A percentile compares a stretch with the other conserved stretches of the same genome.
Conservation (phyloP, 2,329 filamentous ascomycete species). For the Fusarium sp. region DNA sequence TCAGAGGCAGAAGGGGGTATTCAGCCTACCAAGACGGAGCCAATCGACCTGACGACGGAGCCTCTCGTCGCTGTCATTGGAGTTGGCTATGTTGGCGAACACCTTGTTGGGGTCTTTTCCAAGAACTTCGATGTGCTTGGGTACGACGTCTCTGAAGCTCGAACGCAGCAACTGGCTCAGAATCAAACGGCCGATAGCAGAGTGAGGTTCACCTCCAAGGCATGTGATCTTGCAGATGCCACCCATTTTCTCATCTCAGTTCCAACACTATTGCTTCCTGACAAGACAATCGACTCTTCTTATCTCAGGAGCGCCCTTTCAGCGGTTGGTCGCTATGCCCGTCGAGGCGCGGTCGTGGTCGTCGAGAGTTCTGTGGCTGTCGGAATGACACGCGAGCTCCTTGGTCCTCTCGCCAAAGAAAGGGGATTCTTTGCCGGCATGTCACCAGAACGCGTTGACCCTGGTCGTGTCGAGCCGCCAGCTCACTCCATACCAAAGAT, state of each 20-base stretch:
- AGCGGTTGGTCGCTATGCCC: conserved; percentile 55
- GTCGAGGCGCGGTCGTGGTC: conserved; percentile 60
- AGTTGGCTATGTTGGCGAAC: conserved; percentile 65
- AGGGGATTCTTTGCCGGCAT: conserved; percentile 61
- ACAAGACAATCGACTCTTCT: conserved; percentile 62
- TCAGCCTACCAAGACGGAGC: not conserved
- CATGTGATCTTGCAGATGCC: conserved; percentile 54
- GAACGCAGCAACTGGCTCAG: conserved; percentile 50
- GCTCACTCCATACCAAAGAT: conserved; percentile 63
- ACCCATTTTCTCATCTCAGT: conserved; percentile 67
- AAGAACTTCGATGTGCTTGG: conserved; percentile 56
- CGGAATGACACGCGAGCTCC: conserved; percentile 64
- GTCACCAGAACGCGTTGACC: conserved; percentile 66
- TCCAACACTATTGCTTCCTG: conserved; percentile 61
- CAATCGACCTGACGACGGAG: conserved; percentile 29
- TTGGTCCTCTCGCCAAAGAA: conserved; percentile 58
- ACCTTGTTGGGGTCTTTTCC: conserved; percentile 60
- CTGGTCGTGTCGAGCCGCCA: conserved; percentile 57
- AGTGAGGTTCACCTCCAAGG: conserved; percentile 53
- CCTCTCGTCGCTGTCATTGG: conserved; percentile 62
- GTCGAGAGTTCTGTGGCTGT: conserved; percentile 67
- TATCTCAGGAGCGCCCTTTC: conserved; percentile 58
- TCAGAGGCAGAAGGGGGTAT: conserved; percentile 42
- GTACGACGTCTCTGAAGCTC: conserved; percentile 60
- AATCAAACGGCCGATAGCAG: conserved; percentile 44